Base-by-base conservation (phyloP, 495 filamentous ascomycete genomes). In the Neurospora pannonica region DNA sequence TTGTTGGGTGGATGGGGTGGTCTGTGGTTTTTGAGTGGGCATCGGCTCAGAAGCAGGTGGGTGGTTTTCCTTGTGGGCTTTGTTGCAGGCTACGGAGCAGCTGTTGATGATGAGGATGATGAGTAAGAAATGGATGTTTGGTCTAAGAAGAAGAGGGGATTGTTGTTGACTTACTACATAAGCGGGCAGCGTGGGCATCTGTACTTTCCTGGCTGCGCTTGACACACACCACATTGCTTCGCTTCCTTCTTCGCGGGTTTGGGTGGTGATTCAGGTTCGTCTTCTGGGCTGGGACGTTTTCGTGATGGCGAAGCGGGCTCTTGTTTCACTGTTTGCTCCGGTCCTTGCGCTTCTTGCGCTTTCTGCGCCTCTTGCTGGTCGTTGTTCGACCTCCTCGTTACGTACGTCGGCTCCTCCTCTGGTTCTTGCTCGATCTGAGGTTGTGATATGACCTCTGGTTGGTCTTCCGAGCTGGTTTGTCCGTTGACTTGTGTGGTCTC, bases 31-130 rank as follows among this genome's bases (percentile, higher is more conserved):
- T n/a, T n/a, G n/a, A n/a, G n/a, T n/a, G n/a, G n/a, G n/a, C n/a
- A n/a, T n/a, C 34, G 34, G 38, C 46, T 24, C 21, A 5, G 46
- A 28, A 2, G 21, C 72, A 48, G 80, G 76, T 28, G 80, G 72
- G 74, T 86, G 82, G 73, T 77, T 85, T 38, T 82, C 77, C 76
- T 88, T 91, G 83, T 94, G 92, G 37, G 85, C 81, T 75, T 87
- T 89, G 73, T 88, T 91, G 81, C 92, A 94, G 34, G 86, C 82
- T 67, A 92, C 85, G 2, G 91, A 93, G 77, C 92, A 94, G 78
- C 92, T 94, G 70, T 67, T 34, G 38, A 42, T 39, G 34, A n/a
- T n/a, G n/a, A n/a, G n/a, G 38, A 36, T 67, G 67, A 70, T 38
- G 67, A 78, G 42, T 19, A 6, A 36, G 34, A 36, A 36, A n/a